A percentile compares a stretch with the other conserved stretches of the same genome.
phyloP scores from a whole-genome alignment of 345 rosid species.

The Adansonia digitata region DNA sequence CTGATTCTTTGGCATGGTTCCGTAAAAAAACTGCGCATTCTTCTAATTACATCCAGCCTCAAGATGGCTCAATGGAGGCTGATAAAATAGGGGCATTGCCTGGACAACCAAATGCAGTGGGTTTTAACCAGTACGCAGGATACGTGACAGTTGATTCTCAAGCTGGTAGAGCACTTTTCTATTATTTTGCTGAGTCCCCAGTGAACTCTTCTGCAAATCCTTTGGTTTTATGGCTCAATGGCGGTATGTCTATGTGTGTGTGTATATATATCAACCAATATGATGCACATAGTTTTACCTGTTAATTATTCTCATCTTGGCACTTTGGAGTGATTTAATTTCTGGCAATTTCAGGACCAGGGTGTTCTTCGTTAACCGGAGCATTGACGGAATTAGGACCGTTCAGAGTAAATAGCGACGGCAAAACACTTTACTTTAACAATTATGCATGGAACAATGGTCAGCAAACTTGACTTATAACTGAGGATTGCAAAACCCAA shows the following conservation, averaged over 20 bases:
- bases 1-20: background rate
- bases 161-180: slow-evolving; percentile 24
- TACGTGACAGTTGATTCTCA: slow-evolving; percentile 22
- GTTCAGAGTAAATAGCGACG: too few species aligned
- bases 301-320: background rate
- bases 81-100: slow-evolving; percentile 21
- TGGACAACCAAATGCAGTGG: slow-evolving; percentile 14
- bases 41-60: background rate
- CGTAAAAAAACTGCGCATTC: background rate
- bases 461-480: too few species aligned
- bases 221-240: slow-evolving; percentile 26
- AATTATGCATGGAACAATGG: slow-evolving; percentile 15
- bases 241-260: too few species aligned
- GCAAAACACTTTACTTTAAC: slow-evolving; percentile 10
- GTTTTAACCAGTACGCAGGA: slow-evolving; percentile 21
- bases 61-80: slow-evolving; percentile 13
- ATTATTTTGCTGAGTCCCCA: slow-evolving; percentile 26
- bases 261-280: too few species aligned
- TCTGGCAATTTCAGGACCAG: slow-evolving; percentile 30
- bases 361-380: slow-evolving; percentile 36
- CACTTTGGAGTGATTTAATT: background rate
- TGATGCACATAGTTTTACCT: background rate
- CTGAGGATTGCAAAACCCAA: too few species aligned
- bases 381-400: slow-evolving; percentile 11
- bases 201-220: slow-evolving; percentile 21